Evolutionary conservation across 148 eudicot genomes (phyloP), one percentile per base, ranked within the genome.

Genomic region (Cornus controversa): DNA sequence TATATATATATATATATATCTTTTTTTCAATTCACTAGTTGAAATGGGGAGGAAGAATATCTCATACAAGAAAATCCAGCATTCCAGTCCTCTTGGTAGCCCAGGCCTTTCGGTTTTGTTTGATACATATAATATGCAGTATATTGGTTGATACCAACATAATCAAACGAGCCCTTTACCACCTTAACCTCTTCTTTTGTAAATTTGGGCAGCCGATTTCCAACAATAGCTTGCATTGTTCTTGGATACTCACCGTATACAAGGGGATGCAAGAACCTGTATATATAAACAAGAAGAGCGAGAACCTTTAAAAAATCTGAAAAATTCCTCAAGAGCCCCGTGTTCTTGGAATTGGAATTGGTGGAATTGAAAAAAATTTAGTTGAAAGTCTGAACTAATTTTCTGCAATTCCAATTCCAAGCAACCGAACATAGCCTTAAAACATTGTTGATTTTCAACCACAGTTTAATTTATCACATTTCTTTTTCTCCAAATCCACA

Each of bases 41-140:
- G 5, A 54, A 54, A 54, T 0, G 20, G 22, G 7, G 60, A 14
- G 60, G 18, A 20, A 54, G 60, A 54, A 54, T 3, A 54, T 54
- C 60, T 78, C 93, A 53, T 92, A 92, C 97, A 92, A 67, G 89
- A 90, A 77, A 87, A 92, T 80, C 90, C 97, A 67, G 67, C 89
- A 75, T 92, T 68, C 97, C 97, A 92, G 54, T 92, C 97, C 23
- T 82, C 77, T 36, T 90, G 94, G 81, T 92, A 92, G 78, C 97
- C 83, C 8, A 82, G 84, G 13, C 80, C 66, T 22, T 73, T 77
- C 8, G 81, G 80, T 50, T 82, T 83, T 60, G 25, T 47, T 58
- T 3, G 54, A 57, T 79, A 83, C 75, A 92, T 90, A 66, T 92
- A 92, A 79, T 77, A 92, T 67, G 97, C 74, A 45, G 97, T 92